Evolutionary conservation across 2,329 filamentous ascomycete species (phyloP), one percentile per base, ranked within the genome.

Genomic region (Sphaerulina vaccinii): DNA sequence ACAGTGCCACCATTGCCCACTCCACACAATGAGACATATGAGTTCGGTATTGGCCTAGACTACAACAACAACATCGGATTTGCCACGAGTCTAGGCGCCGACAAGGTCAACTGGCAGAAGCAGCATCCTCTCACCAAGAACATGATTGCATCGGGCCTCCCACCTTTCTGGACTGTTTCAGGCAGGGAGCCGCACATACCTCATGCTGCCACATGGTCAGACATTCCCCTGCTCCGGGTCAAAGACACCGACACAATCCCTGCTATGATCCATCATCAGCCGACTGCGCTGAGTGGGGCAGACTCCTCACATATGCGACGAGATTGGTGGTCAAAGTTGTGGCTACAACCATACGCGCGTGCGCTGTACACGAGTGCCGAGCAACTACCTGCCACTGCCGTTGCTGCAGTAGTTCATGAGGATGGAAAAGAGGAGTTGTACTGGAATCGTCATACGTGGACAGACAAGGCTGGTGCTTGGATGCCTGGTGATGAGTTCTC

Each of bases 81-180:
- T 16, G 23, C 48, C 7, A 32, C 32, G 3, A 23, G 29, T 4
- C 37, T 22, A 16, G 39, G 29, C 5, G 32, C 39, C 13, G 8
- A 24, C 13, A 27, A n/a, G n/a, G 27, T 1, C 15, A 51, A 6
- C n/a, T 51, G 48, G 48, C 38, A 44, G 9, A 24, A 13, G 1
- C 48, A 38, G 2, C 38, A 16, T 3, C 21, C 29, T 21, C 39
- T 23, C 7, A 16, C 35, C 18, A 22, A 16, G 2, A 39, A 38
- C 15, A 9, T 38, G 8, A 19, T 16, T 15, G 13, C 36, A 22
- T 2, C 19, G 3, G 38, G 38, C 29, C 43, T 33, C 13, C 48
- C 48, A n/a, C 48, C 48, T 3, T 51, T 24, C 32, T 51, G 48
- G 48, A 51, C 48, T 3, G 48, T 51, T 5, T 52, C 49, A 7